phyloP scores from a whole-genome alignment of 2,329 filamentous ascomycete genomes.

The Diaporthe destruens region DNA sequence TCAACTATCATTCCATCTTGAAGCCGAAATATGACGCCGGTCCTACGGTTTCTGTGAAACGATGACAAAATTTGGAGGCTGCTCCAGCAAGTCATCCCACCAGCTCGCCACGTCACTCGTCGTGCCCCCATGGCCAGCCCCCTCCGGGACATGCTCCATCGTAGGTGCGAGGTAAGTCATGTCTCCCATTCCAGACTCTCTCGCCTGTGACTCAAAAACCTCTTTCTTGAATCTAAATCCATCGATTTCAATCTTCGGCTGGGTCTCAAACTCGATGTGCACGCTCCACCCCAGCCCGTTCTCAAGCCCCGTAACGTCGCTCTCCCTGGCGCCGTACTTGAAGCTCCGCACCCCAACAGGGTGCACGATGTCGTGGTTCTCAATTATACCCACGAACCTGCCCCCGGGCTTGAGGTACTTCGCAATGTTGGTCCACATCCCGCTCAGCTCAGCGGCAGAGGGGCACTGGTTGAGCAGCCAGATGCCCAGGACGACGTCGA shows the following conservation, averaged over 20 bases:
- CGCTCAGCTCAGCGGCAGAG: neutral
- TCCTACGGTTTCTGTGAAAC: neutral
- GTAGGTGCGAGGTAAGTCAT: neutral
- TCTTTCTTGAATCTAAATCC: constrained; percentile 20
- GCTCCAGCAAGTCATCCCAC: constrained; percentile 5
- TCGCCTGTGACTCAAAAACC: neutral
- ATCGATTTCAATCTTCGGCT: neutral
- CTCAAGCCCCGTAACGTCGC: neutral
- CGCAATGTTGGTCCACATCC: constrained; percentile 16
- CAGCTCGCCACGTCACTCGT: neutral
- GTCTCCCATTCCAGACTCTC: neutral
- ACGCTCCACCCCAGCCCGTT: neutral
- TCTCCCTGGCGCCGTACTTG: constrained; percentile 15
- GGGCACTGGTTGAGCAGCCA: constrained; percentile 22
- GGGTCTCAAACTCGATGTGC: constrained; percentile 7
- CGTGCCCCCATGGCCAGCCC: accelerated
- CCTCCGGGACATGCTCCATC: neutral
- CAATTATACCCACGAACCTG: neutral
- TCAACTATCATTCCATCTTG: too few species aligned
- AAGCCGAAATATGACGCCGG: too few species aligned
- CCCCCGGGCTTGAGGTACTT: neutral
- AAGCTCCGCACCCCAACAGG: neutral
- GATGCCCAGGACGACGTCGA: constrained; percentile 19
- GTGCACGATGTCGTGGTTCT: constrained; percentile 14
- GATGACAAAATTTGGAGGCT: constrained; percentile 14